Conservation (phyloP, 768 basidiomycete species). For the Russula olivacea region DNA sequence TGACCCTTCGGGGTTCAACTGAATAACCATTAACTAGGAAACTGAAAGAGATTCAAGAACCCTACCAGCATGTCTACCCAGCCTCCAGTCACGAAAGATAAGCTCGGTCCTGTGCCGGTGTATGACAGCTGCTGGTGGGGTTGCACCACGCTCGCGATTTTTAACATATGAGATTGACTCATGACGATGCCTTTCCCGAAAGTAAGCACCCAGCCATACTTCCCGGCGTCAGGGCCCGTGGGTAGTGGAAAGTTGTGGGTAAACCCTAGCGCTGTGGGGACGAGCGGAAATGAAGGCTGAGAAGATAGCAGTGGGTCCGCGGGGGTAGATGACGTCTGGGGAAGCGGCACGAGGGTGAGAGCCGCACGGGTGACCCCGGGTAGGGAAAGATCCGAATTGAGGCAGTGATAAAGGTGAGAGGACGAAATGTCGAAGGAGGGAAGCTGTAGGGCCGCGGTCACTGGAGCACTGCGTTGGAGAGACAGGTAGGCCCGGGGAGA, state of each 20-base stretch:
- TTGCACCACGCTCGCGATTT: conserved; percentile 61
- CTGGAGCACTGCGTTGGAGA: conserved; percentile 41
- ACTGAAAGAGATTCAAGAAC: not conserved
- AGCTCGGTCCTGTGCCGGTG: conserved; percentile 39
- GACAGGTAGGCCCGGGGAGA: conserved; percentile 67
- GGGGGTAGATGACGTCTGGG: conserved; percentile 29
- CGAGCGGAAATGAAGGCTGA: conserved; percentile 52
- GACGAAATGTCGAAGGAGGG: conserved; percentile 48
- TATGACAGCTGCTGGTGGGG: conserved; percentile 45
- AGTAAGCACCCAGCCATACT: conserved; percentile 59
- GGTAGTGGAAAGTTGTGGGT: conserved; percentile 49
- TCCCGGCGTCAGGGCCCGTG: conserved; percentile 29
- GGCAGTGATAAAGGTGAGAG: conserved; percentile 40
- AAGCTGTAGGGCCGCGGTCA: conserved; percentile 27
- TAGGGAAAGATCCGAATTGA: conserved; percentile 35
- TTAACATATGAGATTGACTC: conserved; percentile 67
- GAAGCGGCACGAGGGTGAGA: conserved; percentile 41
- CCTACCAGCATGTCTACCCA: conserved; percentile 62
- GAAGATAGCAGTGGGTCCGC: conserved; percentile 29
- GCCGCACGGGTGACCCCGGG: conserved; percentile 54
- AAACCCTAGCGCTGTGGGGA: conserved; percentile 40
- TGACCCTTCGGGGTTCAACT: conserved; percentile 49
- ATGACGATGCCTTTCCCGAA: conserved; percentile 71
- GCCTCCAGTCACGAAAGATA: conserved; percentile 46
- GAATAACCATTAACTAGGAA: not conserved